A percentile compares a stretch with the other conserved stretches of the same genome.
Conservation (phyloP, 2,329 filamentous ascomycete species). For the Hypoxylon sp. region DNA sequence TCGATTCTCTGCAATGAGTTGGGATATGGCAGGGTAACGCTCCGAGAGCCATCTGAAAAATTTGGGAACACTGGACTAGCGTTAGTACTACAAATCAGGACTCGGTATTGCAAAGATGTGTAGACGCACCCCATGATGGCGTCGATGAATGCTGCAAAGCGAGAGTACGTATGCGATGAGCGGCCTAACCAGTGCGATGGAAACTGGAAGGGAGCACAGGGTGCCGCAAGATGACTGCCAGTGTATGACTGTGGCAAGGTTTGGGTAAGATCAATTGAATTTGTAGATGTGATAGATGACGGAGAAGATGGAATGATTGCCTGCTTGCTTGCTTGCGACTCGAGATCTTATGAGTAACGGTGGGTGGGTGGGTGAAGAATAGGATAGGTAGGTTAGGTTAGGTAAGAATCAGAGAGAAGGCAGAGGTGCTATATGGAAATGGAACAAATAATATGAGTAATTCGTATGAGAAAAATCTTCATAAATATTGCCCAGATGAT, state of each 20-base stretch:
- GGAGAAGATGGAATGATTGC: no score
- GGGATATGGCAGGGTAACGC: constrained; percentile 97
- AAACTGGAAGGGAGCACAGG: constrained; percentile 3
- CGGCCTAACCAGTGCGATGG: not conserved
- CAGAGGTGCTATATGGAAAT: constrained; percentile 30
- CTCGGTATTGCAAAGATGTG: constrained; percentile 7
- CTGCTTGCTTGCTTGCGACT: constrained; percentile 11
- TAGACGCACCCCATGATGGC: constrained; percentile 41
- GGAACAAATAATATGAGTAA: constrained; percentile 19
- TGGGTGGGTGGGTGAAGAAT: not conserved
- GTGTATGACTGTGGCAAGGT: not conserved
- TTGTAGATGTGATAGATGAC: not conserved
- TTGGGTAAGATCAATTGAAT: constrained; percentile 4
- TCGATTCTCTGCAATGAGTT: constrained; percentile 97
- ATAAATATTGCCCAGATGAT: constrained; percentile 13
- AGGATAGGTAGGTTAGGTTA: no score
- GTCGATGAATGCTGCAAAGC: no score
- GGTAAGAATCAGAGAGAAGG: constrained; percentile 3
- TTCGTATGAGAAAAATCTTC: constrained; percentile 9
- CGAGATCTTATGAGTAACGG: not conserved
- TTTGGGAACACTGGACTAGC: constrained; percentile 70
- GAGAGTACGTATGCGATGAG: no score
- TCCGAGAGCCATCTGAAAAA: constrained; percentile 99
- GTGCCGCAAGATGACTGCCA: constrained; percentile 4
- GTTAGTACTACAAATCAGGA: constrained; percentile 26